Evolutionary conservation across 108 stramenopile genomes (phyloP), one percentile per base, ranked within the genome.

Genomic region (Nannochloropsis oceanica): DNA sequence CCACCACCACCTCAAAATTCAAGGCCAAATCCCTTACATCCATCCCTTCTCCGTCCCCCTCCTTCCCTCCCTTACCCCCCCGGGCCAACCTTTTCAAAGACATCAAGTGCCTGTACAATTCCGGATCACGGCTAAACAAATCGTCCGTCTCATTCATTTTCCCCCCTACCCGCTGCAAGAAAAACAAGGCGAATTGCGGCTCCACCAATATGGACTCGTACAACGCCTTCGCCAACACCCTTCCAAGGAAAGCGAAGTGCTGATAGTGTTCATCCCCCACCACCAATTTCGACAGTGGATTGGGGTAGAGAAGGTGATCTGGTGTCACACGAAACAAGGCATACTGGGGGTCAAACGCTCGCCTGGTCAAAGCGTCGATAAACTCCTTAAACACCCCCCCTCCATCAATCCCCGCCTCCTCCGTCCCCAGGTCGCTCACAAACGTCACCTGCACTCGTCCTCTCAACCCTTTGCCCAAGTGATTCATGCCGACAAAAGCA

Each of bases 351-450:
- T 91, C 88, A 87, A 88, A 88, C 7, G 85, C 82, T 13, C 83
- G 44, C 85, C 89, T 91, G 79, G 90, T 84, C 27, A 93, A 34
- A n/a, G 86, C 84, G 46, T 91, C 92, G 73, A 93, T 79, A 79
- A 90, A 94, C 89, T 99, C 99, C 88, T 99, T 99, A 87, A 98
- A 97, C 8, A 99, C 94, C 7, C 99, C 99, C 5, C 99, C 99
- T 12, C 98, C 99, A 89, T 99, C 99, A 85, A 99, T 98, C 20
- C 99, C 99, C n/a, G 96, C 94, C 88, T 99, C 99, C 87, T 94
- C 92, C 18, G 91, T 85, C 26, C 97, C 99, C 81, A 97, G 94
- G 80, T 95, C 87, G 87, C 95, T 96, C 27, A 95, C 89, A 86
- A 98, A 97, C 10, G 94, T 93, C n/a, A 98, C 94, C 84, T 99